Base-by-base conservation (phyloP, 2,329 filamentous ascomycete genomes). In the Malbranchea zuffiana region DNA sequence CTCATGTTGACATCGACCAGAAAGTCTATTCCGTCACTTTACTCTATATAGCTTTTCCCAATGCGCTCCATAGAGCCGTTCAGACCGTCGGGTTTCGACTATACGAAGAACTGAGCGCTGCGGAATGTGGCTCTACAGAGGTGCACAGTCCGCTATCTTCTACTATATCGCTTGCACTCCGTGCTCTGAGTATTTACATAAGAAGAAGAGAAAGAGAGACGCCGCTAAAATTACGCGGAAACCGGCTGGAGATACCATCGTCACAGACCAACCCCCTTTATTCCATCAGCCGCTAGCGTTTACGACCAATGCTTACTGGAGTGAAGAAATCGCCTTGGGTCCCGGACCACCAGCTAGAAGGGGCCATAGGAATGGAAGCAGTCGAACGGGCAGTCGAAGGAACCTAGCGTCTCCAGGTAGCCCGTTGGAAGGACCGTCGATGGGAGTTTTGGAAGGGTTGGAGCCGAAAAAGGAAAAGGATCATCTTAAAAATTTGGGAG, bases 281-380 rank as follows among this genome's bases (percentile, higher is more conserved):
- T 90, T 93, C 57, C 71, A 76, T 34, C 86, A 95, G 51, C 86
- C 81, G 1, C 59, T 56, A 4, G 82, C 85, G 1, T 90, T 85
- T 50, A 80, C 78, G 51, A 93, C 85, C 18, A 95, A 95, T 51
- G 79, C 80, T 8, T 84, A 83, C 61, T 95, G 87, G 87, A 67
- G 72, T 20, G 82, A 90, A 53, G 87, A 95, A 59, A 92, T 95
- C 47, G 69, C 68, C 44, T 71, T 87, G 61, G 87, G 87, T 0
- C 87, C 87, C 2, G 76, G 74, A 3, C 71, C 82, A 23, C 78
- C 78, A 20, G 78, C 78, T 50, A 61, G 66, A 71, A 78, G 56
- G 61, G 51, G 59, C 45, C 40, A 62, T 53, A 46, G 73, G 60
- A 60, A 70, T 61, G 75, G 66, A 52, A 65, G 62, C 33, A 76